Evolutionary conservation across 164 flowering plant genomes (phyloP).

Genomic region (Paratinospora sagittata): DNA sequence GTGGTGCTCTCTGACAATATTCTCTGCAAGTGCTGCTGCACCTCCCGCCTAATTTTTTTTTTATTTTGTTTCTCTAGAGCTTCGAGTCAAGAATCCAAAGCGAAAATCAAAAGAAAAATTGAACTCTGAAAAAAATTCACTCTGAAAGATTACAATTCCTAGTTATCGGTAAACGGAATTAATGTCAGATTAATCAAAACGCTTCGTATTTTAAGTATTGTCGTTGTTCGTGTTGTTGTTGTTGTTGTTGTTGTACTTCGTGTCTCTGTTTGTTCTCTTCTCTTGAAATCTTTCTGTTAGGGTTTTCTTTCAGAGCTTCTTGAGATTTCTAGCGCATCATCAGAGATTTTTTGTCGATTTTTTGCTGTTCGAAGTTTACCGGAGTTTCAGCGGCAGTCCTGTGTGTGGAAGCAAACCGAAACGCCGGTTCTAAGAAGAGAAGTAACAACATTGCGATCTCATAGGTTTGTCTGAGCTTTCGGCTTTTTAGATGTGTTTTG

Average conservation of each 20-base stretch:
- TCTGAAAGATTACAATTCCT: background rate
- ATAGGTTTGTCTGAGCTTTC: background rate
- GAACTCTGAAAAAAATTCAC: too few species aligned
- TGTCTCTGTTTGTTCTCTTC: too few species aligned
- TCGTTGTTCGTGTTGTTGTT: background rate
- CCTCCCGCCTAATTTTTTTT: background rate
- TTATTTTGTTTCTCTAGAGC: background rate
- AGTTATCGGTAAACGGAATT: background rate
- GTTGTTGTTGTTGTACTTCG: background rate
- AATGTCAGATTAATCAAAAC: background rate
- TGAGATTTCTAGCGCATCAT: slow-evolving; percentile 3
- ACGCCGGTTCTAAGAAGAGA: too few species aligned
- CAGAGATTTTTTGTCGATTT: background rate
- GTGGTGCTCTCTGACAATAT: slow-evolving; percentile 18
- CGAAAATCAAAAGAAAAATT: background rate
- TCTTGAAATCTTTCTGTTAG: slow-evolving; percentile 1
- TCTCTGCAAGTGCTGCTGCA: slow-evolving; percentile 12
- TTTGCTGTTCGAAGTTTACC: too few species aligned
- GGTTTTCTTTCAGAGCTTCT: background rate
- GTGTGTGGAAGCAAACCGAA: too few species aligned
- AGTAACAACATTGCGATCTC: background rate
- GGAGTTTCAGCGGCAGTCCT: background rate
- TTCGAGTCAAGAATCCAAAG: background rate
- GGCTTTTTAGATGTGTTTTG: background rate
- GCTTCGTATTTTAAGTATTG: slow-evolving; percentile 6